A percentile compares a stretch with the other conserved stretches of the same genome.
Evolutionary conservation across 805 yeast species (phyloP).

Genomic region (Monosporozyma unispora): DNA sequence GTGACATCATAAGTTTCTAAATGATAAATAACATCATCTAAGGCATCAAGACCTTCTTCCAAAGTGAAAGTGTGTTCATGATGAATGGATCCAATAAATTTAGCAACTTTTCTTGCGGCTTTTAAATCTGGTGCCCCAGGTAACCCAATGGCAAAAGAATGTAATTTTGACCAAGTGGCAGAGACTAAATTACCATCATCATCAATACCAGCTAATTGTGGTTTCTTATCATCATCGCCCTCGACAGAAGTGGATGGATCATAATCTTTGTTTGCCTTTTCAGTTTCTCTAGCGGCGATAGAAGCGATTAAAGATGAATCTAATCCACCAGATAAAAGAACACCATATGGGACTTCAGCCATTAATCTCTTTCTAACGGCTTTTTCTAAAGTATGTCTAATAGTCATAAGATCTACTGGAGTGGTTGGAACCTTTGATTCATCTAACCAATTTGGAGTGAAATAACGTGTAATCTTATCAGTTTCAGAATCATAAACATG

Average conservation of each 20-base stretch:
- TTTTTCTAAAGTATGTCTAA: conserved; percentile 78
- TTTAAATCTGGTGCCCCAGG: conserved; percentile 96
- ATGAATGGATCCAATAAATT: conserved; percentile 90
- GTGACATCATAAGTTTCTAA: conserved; percentile 98
- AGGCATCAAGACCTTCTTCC: conserved; percentile 93
- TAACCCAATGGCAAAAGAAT: conserved; percentile 94
- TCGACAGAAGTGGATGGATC: conserved; percentile 39
- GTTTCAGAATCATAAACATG: conserved; percentile 90
- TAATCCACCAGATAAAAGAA: conserved; percentile 90
- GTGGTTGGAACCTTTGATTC: conserved; percentile 62
- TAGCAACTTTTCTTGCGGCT: conserved; percentile 96
- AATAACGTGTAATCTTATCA: conserved; percentile 79
- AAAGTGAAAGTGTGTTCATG: conserved; percentile 97
- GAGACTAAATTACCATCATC: conserved; percentile 74
- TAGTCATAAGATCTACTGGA: conserved; percentile 60
- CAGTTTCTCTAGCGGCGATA: conserved; percentile 94
- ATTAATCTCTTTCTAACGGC: conserved; percentile 98
- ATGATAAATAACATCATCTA: conserved; percentile 89
- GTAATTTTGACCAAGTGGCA: conserved; percentile 72
- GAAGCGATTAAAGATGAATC: conserved; percentile 95
- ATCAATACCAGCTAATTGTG: conserved; percentile 85
- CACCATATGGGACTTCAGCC: conserved; percentile 99
- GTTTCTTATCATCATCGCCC: conserved; percentile 39
- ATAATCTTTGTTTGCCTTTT: conserved; percentile 37
- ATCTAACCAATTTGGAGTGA: conserved; percentile 93